Evolutionary conservation across 768 basidiomycete species (phyloP), one percentile per base, ranked within the genome.

Genomic region (Auriscalpium orientale): DNA sequence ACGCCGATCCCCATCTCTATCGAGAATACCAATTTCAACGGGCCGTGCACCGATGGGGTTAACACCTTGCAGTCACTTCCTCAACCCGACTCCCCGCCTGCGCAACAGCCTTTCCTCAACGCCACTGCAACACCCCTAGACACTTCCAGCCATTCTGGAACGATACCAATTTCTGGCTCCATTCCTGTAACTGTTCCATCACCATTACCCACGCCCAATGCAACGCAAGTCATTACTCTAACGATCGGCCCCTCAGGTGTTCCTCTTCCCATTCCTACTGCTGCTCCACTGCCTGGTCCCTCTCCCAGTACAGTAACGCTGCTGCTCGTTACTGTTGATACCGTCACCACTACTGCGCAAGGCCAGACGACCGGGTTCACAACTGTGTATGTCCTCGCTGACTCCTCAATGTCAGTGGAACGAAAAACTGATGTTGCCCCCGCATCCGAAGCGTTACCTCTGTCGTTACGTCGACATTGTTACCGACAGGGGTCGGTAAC

Each of bases 1-100:
- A 78, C 77, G 2, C 68, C 74, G 7, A 65, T 79, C 22, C 69
- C 73, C 2, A 56, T 64, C 33, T 55, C 54, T 15, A 58, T 64
- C 20, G 56, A 64, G 22, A 64, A 59, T 46, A 63, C 59, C n/a
- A 46, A 53, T 18, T 37, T 22, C 46, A 46, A 51, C 18, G 48
- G 57, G 13, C 5, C 50, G 2, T 68, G 67, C 51, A 46, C 58
- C 10, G 62, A 66, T 48, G 64, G 60, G 18, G 65, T 58, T 0
- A 68, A 68, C 50, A 4, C 57, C 5, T 55, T 68, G 10, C 65
- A 65, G 51, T 34, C 38, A 43, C 61, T 62, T 56, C 67, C 67
- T 16, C 65, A 68, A 53, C 51, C 53, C 16, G 55, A 60, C 35
- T 62, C 62, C 2, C 60, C 67, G 15, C 62, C 62, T 1, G 46